Conservation (phyloP, 768 basidiomycete genomes). For the Leccinum variicolor region DNA sequence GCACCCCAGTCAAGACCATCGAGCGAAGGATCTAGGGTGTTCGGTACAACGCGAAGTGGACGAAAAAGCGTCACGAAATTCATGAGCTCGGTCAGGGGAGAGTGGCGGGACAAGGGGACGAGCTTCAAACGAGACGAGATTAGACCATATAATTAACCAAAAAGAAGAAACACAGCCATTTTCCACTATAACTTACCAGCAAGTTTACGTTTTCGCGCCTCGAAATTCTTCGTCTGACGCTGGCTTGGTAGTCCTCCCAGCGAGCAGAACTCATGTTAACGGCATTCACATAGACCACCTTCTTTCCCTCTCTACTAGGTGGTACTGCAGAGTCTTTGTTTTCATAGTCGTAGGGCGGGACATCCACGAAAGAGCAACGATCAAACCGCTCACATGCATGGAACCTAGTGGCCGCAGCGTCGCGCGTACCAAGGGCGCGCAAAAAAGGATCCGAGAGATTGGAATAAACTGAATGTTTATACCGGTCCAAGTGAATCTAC, state of each 20-base stretch:
- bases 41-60: constrained; percentile 75
- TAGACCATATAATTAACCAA: background rate
- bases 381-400: constrained; percentile 90
- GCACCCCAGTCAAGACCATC: constrained; percentile 68
- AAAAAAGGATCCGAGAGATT: constrained; percentile 59
- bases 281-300: constrained; percentile 83
- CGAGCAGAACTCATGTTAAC: constrained; percentile 60
- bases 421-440: constrained; percentile 54
- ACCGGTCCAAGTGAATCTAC: constrained; percentile 88
- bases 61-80: constrained; percentile 78
- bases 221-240: constrained; percentile 40
- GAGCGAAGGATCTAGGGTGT: constrained; percentile 57
- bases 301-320: constrained; percentile 44
- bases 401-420: constrained; percentile 68
- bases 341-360: constrained; percentile 27
- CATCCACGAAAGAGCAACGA: constrained; percentile 62
- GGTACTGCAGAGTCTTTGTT: constrained; percentile 12
- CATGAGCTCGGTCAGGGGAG: constrained; percentile 81
- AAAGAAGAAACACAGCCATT: background rate
- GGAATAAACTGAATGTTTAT: constrained; percentile 72
- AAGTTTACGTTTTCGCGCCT: constrained; percentile 46
- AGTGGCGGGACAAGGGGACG: constrained; percentile 84
- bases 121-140: constrained; percentile 42
- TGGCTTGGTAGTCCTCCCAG: constrained; percentile 49
- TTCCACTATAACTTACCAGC: constrained; percentile 47